Evolutionary conservation across 2,329 filamentous ascomycete genomes (phyloP), one percentile per base, ranked within the genome.

Genomic region (Incumbomyces delicatus): DNA sequence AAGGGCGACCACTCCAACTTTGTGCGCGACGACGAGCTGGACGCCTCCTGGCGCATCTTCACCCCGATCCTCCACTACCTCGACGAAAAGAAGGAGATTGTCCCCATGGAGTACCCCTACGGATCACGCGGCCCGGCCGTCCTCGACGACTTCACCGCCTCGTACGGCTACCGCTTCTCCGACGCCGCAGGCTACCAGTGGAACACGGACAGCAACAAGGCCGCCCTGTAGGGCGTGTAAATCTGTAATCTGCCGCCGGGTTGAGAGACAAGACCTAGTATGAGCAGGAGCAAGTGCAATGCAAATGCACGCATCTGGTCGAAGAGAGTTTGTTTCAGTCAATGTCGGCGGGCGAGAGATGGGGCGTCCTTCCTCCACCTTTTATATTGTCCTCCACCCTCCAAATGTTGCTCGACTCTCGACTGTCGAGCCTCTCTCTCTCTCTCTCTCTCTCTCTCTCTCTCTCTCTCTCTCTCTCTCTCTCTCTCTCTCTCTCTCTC

Each of bases 1-100:
- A 98, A 98, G 80, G 92, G 92, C 52, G 92, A 98, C 64, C 92
- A 98, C 77, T 96, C 89, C 69, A 98, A 98, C 81, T 98, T 98
- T 68, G 88, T 95, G 54, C 83, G 88, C 72, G 88, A 95, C 60
- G 88, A 95, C 63, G 92, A 98, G 73, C 78, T 98, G 27, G 92
- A 98, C 62, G 88, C 92, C 50, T 92, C 85, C 72, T 98, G 92
- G 92, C 87, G 89, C 68, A 94, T 98, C 68, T 98, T 98, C 71
- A 94, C 88, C 1, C 92, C 92, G 57, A 82, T 98, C 32, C 77
- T 98, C 53, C 90, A 98, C 75, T 98, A 98, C 71, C 80, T 98
- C 11, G 94, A 98, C 56, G 88, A 95, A 65, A 95, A 96, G 77
- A 95, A 95, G 77, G 92, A 98, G 72, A 96, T 98, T 57, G 86